Evolutionary conservation across 345 rosid genomes (phyloP).

Genomic region (Microthlaspi erraticum): DNA sequence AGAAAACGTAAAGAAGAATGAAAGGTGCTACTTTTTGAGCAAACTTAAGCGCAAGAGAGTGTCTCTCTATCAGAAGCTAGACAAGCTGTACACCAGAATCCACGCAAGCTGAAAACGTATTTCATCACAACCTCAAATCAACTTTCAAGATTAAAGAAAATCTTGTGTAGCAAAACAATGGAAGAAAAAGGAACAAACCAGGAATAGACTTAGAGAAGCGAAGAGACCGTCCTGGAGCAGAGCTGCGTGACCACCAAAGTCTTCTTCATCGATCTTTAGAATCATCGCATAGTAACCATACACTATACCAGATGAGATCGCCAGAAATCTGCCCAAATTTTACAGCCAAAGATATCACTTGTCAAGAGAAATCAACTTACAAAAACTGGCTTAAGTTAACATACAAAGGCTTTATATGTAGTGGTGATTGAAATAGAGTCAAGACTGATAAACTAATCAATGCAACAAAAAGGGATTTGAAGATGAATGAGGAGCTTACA

Average conservation of each 20-base stretch:
- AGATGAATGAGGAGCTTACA: conserved; percentile 59
- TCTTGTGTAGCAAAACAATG: not conserved
- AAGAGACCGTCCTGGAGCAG: conserved; percentile 97
- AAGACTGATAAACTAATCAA: too few relatives aligned
- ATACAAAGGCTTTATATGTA: not conserved
- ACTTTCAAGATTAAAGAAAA: not conserved
- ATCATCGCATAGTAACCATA: conserved; percentile 87
- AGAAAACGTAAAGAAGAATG: too few relatives aligned
- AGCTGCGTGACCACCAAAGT: conserved; percentile 89
- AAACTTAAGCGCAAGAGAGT: too few relatives aligned
- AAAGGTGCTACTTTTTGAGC: too few relatives aligned
- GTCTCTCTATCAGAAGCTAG: conserved; percentile 67
- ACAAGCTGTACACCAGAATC: conserved; percentile 95
- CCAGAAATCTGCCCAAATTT: conserved; percentile 66
- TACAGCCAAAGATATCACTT: not conserved
- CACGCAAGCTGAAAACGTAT: conserved; percentile 78
- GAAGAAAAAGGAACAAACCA: conserved; percentile 52
- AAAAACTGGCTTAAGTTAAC: not conserved
- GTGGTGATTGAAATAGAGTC: not conserved
- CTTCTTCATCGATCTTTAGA: conserved; percentile 94
- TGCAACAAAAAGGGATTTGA: too few relatives aligned
- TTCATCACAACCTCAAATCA: conserved; percentile 1
- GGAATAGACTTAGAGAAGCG: conserved; percentile 88
- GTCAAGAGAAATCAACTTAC: not conserved
- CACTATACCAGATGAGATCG: conserved; percentile 72